These are phyloP conservation scores for Botryobasidium botryosum DNA, from an alignment of 768 basidiomycete species.

Conservation along the genomic window DNA sequence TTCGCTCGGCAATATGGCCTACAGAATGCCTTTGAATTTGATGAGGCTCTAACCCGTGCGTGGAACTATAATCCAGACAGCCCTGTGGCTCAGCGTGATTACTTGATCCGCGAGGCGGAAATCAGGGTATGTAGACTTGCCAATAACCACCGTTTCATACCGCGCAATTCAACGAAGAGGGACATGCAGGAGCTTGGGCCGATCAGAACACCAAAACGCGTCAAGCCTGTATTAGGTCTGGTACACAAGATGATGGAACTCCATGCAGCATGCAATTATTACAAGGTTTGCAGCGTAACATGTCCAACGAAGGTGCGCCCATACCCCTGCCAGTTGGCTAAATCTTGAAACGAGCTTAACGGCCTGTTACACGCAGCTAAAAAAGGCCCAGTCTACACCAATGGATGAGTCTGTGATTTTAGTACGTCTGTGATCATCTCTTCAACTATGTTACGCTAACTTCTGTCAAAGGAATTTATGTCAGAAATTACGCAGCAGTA, in stretches of 20 bases:
- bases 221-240: constrained; percentile 37
- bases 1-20: constrained; percentile 70
- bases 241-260: constrained; percentile 47
- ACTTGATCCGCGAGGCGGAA: constrained; percentile 51
- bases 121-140: constrained; percentile 35
- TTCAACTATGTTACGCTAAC: neutral
- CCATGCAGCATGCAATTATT: constrained; percentile 55
- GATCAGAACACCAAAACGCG: constrained; percentile 55
- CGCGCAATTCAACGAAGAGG: neutral
- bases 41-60: constrained; percentile 1
- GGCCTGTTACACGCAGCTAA: neutral
- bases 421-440: constrained; percentile 22
- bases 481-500: constrained; percentile 36
- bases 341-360: neutral
- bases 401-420: constrained; percentile 30
- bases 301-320: constrained; percentile 63
- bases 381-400: neutral
- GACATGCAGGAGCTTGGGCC: constrained; percentile 22
- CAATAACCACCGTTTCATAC: neutral
- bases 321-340: neutral
- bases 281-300: constrained; percentile 36
- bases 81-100: constrained; percentile 12
- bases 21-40: constrained; percentile 33
- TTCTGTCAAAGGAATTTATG: constrained; percentile 43
- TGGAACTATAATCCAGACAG: constrained; percentile 4